Base-by-base conservation (phyloP, 129 eudicot genomes). In the Flaveria sonorensis region DNA sequence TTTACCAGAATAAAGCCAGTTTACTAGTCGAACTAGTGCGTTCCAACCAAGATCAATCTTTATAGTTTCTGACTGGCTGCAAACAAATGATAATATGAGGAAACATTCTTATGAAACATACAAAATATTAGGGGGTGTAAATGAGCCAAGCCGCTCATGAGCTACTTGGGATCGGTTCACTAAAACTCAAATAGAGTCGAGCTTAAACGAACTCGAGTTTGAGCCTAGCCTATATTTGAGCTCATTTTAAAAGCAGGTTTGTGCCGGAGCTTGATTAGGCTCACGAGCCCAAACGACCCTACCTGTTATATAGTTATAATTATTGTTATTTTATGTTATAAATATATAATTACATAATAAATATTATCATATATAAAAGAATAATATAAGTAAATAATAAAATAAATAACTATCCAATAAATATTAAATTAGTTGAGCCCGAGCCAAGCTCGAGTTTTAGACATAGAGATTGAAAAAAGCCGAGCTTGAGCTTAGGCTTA, bases 11-110 rank as follows among this genome's bases (percentile, higher is more conserved):
- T 93, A 93, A 47, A 90, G 68, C 98, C 98, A 93, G 30, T 77
- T 59, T 65, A 90, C 92, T 24, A 93, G 81, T 77, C 75, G 91
- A 40, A 79, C 65, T 70, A 93, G 75, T n/a, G 98, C 89, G 46
- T 88, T 83, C 98, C 92, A 90, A 62, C 92, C 86, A 57, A 87
- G 74, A 8, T 92, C 92, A 18, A 88, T 90, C 78, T 81, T 87
- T 73, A 93, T 59, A 40, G 71, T 78, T 69, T 85, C 78, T 24
- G 88, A 83, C 52, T 47, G 86, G 83, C 98, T 93, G 95, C 85
- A 83, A 72, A 63, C 26, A 42, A 21, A 60, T 46, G n/a, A 47
- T 75, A 62, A 62, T 15, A 46, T 46, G 32, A 55, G 18, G 15
- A 9, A 64, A 16, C 46, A 32, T 40, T 64, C 7, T 40, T 18